Evolutionary conservation across 495 filamentous ascomycete species (phyloP).

Genomic region (Neurospora sp.): DNA sequence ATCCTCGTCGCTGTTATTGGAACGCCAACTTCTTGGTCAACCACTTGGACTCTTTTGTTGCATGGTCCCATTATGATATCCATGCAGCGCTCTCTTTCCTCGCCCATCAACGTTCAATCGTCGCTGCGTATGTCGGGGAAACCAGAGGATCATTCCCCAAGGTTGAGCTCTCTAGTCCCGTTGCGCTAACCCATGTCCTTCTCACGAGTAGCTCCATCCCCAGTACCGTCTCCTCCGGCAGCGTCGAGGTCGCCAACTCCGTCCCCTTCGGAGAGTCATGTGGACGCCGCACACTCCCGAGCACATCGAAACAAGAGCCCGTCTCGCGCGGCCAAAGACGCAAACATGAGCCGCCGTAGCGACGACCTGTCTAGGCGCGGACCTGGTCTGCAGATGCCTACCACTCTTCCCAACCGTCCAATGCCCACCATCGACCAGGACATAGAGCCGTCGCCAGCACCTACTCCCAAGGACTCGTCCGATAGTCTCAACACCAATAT

Average conservation of each 20-base stretch:
- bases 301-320: slow-evolving; percentile 36
- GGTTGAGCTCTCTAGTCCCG: slow-evolving; percentile 1
- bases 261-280: slow-evolving; percentile 32
- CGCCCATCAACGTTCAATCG: slow-evolving; percentile 41
- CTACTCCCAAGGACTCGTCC: slow-evolving; percentile 15
- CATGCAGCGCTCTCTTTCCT: slow-evolving; percentile 45
- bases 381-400: slow-evolving; percentile 27
- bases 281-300: slow-evolving; percentile 30
- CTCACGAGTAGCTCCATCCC: slow-evolving; percentile 18
- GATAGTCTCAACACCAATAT: slow-evolving; percentile 12
- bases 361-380: slow-evolving; percentile 29
- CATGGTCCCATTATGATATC: slow-evolving; percentile 44
- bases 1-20: not conserved
- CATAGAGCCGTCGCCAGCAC: slow-evolving; percentile 14
- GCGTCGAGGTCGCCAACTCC: slow-evolving; percentile 34
- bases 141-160: not conserved
- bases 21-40: slow-evolving; percentile 13
- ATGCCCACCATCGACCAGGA: slow-evolving; percentile 39
- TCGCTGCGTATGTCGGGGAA: slow-evolving; percentile 38
- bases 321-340: slow-evolving; percentile 23
- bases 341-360: slow-evolving; percentile 23
- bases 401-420: slow-evolving; percentile 23
- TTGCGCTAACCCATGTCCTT: not conserved
- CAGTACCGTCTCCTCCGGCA: slow-evolving; percentile 15
- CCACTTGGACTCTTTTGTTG: slow-evolving; percentile 14